Percentiles rank a stretch among this genome's conserved stretches.
Conservation (phyloP, 176 grass and related monocot genomes). For the Ensete glaucum region DNA sequence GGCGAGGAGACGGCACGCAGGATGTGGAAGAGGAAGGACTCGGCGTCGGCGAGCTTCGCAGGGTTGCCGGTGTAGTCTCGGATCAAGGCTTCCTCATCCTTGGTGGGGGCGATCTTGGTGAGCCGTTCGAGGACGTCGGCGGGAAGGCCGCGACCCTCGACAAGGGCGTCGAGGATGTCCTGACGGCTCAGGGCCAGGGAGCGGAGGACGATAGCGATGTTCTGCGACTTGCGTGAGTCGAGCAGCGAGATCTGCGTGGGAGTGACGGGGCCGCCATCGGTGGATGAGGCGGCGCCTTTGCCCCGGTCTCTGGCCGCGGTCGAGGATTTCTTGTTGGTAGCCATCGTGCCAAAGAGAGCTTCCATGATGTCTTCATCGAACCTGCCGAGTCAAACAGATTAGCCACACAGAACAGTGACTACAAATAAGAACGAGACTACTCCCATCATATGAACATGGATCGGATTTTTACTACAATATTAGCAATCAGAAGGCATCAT, state of each 20-base stretch:
- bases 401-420: neutral
- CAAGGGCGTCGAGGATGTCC: conserved; percentile 36
- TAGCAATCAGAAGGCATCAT: too few species aligned
- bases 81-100: conserved; percentile 12
- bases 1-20: conserved; percentile 19
- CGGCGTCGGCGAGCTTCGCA: conserved; percentile 17
- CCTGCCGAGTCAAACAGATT: conserved; percentile 29
- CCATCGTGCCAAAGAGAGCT: conserved; percentile 64
- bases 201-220: conserved; percentile 84
- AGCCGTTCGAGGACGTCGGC: conserved; percentile 21
- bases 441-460: too few species aligned
- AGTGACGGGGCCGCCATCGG: conserved; percentile 20
- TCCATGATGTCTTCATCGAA: conserved; percentile 88
- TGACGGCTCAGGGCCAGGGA: conserved; percentile 50
- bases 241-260: conserved; percentile 64
- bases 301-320: conserved; percentile 20
- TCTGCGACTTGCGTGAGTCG: conserved; percentile 75
- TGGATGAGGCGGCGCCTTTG: conserved; percentile 8
- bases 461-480: too few species aligned
- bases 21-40: conserved; percentile 28
- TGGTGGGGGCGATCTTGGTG: conserved; percentile 9
- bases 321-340: conserved; percentile 40
- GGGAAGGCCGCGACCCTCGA: conserved; percentile 20
- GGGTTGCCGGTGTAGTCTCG: conserved; percentile 16
- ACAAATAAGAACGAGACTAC: too few species aligned